These are phyloP conservation scores for Gymnopus androsaceus DNA, from an alignment of 1,284 basidiomycete species.

Conservation along the genomic window DNA sequence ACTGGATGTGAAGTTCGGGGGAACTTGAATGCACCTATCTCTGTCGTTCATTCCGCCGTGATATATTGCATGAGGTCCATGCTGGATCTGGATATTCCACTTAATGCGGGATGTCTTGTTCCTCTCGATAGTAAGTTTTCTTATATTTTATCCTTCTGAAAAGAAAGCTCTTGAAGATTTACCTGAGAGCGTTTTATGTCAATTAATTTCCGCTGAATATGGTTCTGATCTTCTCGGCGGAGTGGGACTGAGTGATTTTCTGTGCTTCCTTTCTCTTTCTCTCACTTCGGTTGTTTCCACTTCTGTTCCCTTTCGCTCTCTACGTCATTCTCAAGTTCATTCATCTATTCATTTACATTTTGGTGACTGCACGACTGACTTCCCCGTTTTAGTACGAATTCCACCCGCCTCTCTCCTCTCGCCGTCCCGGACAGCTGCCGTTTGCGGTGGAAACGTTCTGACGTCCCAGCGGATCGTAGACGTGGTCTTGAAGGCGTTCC, in stretches of 20 bases:
- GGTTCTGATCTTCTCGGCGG: too few species aligned
- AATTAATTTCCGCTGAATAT: conserved; percentile 8
- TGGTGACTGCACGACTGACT: background rate
- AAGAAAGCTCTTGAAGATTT: too few species aligned
- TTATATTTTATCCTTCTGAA: background rate
- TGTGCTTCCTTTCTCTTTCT: background rate
- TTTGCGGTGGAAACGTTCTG: conserved; percentile 92
- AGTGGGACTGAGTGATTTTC: background rate
- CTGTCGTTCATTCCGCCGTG: conserved; percentile 89
- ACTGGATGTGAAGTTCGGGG: conserved; percentile 89
- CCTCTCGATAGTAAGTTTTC: conserved; percentile 65
- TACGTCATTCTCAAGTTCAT: too few species aligned
- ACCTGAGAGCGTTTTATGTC: too few species aligned
- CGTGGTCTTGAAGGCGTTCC: conserved; percentile 92
- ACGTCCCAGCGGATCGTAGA: conserved; percentile 95
- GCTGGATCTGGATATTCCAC: conserved; percentile 89
- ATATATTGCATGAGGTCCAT: conserved; percentile 96
- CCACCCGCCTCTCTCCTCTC: conserved; percentile 80
- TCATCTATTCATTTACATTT: background rate
- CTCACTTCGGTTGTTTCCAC: background rate
- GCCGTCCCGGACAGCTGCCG: conserved; percentile 85
- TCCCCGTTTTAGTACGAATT: conserved; percentile 64
- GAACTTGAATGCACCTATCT: conserved; percentile 88
- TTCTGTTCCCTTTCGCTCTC: background rate
- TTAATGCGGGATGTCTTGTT: conserved; percentile 91